These are phyloP conservation scores for Exophiala viscosa DNA, from an alignment of 2,329 filamentous ascomycete genomes.

Conservation along the genomic window DNA sequence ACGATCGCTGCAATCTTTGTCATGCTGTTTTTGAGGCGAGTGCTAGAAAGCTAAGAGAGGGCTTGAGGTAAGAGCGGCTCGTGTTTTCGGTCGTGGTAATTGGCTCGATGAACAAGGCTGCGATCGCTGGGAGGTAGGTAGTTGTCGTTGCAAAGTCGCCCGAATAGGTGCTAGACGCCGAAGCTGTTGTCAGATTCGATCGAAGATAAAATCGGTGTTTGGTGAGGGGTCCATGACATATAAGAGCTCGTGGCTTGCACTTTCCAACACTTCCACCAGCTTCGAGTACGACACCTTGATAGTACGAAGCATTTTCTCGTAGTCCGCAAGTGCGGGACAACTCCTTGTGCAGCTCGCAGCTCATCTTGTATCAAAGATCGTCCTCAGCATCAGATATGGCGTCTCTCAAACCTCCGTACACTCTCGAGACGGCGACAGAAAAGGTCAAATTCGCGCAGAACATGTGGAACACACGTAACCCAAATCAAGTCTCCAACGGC, in stretches of 20 bases:
- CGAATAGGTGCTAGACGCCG: neutral
- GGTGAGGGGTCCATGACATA: neutral
- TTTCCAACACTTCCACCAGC: too few species aligned
- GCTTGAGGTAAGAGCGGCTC: neutral
- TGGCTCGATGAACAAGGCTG: neutral
- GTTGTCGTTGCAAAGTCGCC: too few species aligned
- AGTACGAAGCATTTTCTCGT: too few species aligned
- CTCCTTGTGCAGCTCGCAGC: too few species aligned
- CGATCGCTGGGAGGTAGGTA: neutral
- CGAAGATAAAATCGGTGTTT: too few species aligned
- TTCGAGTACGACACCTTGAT: too few species aligned
- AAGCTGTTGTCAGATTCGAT: neutral
- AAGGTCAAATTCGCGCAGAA: slow-evolving; percentile 85
- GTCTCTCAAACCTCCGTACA: slow-evolving; percentile 64
- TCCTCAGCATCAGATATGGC: slow-evolving; percentile 32
- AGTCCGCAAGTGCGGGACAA: too few species aligned
- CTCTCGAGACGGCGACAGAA: slow-evolving; percentile 62
- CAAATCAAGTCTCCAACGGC: slow-evolving; percentile 61
- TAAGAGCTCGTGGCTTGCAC: too few species aligned
- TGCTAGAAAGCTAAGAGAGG: too few species aligned
- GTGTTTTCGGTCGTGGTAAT: neutral
- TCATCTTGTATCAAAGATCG: neutral
- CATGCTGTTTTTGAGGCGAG: slow-evolving; percentile 5
- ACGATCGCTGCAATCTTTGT: slow-evolving; percentile 1
- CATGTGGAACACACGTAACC: slow-evolving; percentile 73